Evolutionary conservation across 805 yeast genomes (phyloP), one percentile per base, ranked within the genome.

Genomic region (Wickerhamomyces queroliae): DNA sequence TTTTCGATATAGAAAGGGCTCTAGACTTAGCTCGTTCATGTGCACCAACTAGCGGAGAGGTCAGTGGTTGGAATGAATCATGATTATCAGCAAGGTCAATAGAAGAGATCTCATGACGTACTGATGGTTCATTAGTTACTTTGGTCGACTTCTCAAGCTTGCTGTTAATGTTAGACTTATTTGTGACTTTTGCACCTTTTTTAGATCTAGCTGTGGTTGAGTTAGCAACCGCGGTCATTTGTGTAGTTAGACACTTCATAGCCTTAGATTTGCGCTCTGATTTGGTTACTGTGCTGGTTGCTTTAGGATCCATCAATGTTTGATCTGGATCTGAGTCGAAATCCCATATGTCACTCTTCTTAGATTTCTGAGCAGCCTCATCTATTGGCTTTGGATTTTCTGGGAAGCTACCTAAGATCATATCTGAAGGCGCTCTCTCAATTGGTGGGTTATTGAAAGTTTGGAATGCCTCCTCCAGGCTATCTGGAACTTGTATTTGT

Each of bases 321-420:
- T 32, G 39, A 2, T 32, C 44, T 11, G 15, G 33, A 35, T 45
- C 48, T 5, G 51, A 45, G 6, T 39, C 47, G 27, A 55, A 43
- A 31, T 50, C 56, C 59, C 59, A 55, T 29, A 50, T 40, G 37
- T 55, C 56, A 19, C 29, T 30, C 4, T 32, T 18, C 13, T 30
- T 22, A 13, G 25, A 17, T 29, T 30, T 9, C n/a, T 6, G 28
- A n/a, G 26, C 16, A 21, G 7, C 22, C 12, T 38, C 15, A 6
- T 16, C 31, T 15, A 7, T 17, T 30, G 15, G 11, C n/a, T 17
- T 20, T 25, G 17, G 20, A 11, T 26, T 20, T 25, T 25, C 22
- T 23, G 38, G 19, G 5, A 9, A 20, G 25, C 30, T 23, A 5
- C 18, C 22, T 11, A 23, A 15, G 12, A 21, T 12, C 10, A 25